These are phyloP conservation scores for Mollisiaceae sp. DNA, from an alignment of 2,329 filamentous ascomycete genomes.

Conservation along the genomic window DNA sequence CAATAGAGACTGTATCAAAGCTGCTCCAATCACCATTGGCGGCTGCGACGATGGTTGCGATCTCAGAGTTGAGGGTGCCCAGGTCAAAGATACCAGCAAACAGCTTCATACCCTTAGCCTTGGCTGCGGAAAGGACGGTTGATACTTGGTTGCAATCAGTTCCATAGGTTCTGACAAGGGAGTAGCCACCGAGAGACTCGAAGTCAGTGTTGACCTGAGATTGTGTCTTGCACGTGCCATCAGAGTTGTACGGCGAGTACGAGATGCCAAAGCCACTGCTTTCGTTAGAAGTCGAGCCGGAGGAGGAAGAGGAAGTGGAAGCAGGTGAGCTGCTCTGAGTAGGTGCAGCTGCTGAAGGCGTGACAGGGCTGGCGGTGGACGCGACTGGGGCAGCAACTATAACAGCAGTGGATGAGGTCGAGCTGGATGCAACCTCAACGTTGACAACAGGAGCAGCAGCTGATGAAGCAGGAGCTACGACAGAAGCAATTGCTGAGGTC, in stretches of 20 bases:
- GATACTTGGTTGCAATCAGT: constrained; percentile 77
- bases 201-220: constrained; percentile 70
- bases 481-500: neutral
- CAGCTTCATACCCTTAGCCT: constrained; percentile 68
- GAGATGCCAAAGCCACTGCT: constrained; percentile 52
- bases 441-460: neutral
- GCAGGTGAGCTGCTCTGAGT: constrained; percentile 4
- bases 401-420: neutral
- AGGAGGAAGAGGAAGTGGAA: constrained; percentile 21
- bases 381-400: constrained; percentile 5
- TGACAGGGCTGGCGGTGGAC: constrained; percentile 9
- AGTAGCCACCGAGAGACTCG: constrained; percentile 58
- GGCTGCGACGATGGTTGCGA: constrained; percentile 64
- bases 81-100: constrained; percentile 78
- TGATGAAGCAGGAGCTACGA: neutral
- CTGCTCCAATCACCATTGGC: constrained; percentile 68
- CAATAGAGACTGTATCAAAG: constrained; percentile 75
- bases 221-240: constrained; percentile 69
- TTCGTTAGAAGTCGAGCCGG: constrained; percentile 23
- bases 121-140: constrained; percentile 66
- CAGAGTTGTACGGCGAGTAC: constrained; percentile 62
- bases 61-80: constrained; percentile 57
- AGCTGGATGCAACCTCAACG: constrained; percentile 4
- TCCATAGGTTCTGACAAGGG: constrained; percentile 77
- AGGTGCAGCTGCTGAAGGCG: constrained; percentile 2